These are phyloP conservation scores for Talaromyces islandicus DNA, from an alignment of 2,329 filamentous ascomycete species.

Conservation along the genomic window DNA sequence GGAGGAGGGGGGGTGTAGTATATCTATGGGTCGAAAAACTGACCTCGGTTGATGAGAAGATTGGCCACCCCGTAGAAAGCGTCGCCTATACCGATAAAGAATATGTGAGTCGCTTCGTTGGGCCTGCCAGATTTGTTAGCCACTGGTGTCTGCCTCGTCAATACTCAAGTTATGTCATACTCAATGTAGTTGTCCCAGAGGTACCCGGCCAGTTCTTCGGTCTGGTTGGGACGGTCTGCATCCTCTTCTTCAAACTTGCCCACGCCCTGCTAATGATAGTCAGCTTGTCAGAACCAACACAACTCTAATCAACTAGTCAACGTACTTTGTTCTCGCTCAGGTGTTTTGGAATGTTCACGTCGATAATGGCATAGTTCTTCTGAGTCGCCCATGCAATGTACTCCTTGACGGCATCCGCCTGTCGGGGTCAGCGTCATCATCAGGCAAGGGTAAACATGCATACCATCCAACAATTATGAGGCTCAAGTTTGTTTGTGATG, in stretches of 20 bases:
- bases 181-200: slow-evolving; percentile 98
- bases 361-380: slow-evolving; percentile 78
- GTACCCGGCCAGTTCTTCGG: slow-evolving; percentile 71
- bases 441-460: slow-evolving; percentile 30
- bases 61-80: slow-evolving; percentile 79
- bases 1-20: too few species aligned
- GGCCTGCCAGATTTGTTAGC: slow-evolving; percentile 41
- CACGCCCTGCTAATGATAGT: slow-evolving; percentile 4
- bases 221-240: slow-evolving; percentile 48
- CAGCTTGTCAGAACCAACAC: not conserved
- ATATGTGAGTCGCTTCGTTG: slow-evolving; percentile 63
- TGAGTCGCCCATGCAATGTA: slow-evolving; percentile 79
- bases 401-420: slow-evolving; percentile 74
- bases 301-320: not conserved
- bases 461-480: slow-evolving; percentile 86
- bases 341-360: slow-evolving; percentile 82
- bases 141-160: not conserved
- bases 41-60: slow-evolving; percentile 71
- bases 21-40: not conserved
- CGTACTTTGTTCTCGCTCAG: slow-evolving; percentile 59
- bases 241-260: slow-evolving; percentile 41
- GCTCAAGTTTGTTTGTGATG: slow-evolving; percentile 66
- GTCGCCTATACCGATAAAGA: slow-evolving; percentile 84
- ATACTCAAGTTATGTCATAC: slow-evolving; percentile 28
- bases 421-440: slow-evolving; percentile 18